phyloP scores from a whole-genome alignment of 2,329 filamentous ascomycete species.

The Talaromyces sp. region DNA sequence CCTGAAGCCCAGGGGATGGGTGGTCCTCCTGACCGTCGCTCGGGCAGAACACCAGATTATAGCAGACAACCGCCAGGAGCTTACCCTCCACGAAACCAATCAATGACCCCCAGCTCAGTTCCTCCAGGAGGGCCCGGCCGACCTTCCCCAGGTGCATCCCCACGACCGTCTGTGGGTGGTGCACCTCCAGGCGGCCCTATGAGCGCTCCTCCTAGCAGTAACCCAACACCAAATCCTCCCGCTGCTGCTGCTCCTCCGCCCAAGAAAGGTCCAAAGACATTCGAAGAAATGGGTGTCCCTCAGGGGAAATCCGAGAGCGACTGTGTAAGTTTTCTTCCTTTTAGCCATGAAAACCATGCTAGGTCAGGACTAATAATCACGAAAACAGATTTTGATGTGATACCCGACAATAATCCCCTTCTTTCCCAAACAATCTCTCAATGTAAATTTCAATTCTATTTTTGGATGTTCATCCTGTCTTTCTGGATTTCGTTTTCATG shows the following conservation, averaged over 20 bases:
- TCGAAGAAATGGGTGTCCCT: slow-evolving; percentile 97
- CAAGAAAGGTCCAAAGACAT: slow-evolving; percentile 82
- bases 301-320: slow-evolving; percentile 77
- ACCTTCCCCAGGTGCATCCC: slow-evolving; percentile 39
- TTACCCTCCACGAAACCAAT: slow-evolving; percentile 31
- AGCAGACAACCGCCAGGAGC: slow-evolving; percentile 25
- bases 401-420: slow-evolving; percentile 24
- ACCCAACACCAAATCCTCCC: slow-evolving; percentile 24
- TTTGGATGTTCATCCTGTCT: slow-evolving; percentile 10
- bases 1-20: slow-evolving; percentile 22
- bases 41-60: slow-evolving; percentile 28
- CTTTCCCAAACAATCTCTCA: slow-evolving; percentile 9
- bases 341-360: background rate
- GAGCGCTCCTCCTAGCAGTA: slow-evolving; percentile 3
- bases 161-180: slow-evolving; percentile 18
- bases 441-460: slow-evolving; percentile 3
- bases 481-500: slow-evolving; percentile 16
- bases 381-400: slow-evolving; percentile 38
- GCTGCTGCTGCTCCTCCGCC: slow-evolving; percentile 29
- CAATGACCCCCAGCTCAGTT: slow-evolving; percentile 19
- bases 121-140: slow-evolving; percentile 20
- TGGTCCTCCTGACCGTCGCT: slow-evolving; percentile 18
- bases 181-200: slow-evolving; percentile 14
- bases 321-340: slow-evolving; percentile 65
- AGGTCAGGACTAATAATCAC: background rate